A percentile compares a stretch with the other conserved stretches of the same genome.
phyloP scores from a whole-genome alignment of 352 stramenopile species.

The Lagenidium giganteum region DNA sequence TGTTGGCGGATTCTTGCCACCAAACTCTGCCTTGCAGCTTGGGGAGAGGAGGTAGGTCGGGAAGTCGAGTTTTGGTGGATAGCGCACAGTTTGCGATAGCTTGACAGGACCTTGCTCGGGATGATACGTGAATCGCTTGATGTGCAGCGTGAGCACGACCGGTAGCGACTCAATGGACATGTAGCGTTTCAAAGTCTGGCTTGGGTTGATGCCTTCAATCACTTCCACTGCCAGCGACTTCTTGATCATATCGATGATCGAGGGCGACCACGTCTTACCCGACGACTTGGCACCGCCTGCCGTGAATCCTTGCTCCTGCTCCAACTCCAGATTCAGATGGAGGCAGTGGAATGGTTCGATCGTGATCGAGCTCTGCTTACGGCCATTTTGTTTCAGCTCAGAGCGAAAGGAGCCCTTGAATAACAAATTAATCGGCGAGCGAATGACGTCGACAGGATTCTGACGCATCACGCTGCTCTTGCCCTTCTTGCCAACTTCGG shows the following conservation, averaged over 20 bases:
- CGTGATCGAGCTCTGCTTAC: conserved; percentile 63
- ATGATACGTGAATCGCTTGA: conserved; percentile 78
- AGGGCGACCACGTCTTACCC: conserved; percentile 21
- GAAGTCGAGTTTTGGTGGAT: conserved; percentile 52
- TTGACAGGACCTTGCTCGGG: conserved; percentile 59
- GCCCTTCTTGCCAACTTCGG: conserved; percentile 58
- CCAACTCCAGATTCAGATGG: conserved; percentile 57
- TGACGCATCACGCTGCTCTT: conserved; percentile 59
- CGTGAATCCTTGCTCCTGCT: conserved; percentile 18
- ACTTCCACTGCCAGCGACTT: conserved; percentile 58
- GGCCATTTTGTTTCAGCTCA: conserved; percentile 54
- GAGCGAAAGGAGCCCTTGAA: conserved; percentile 68
- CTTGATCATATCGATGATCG: conserved; percentile 60
- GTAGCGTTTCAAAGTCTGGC: conserved; percentile 49
- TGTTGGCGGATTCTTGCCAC: conserved; percentile 23
- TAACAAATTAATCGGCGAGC: conserved; percentile 70
- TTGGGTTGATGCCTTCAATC: conserved; percentile 38
- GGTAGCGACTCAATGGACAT: conserved; percentile 60
- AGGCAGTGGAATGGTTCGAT: conserved; percentile 75
- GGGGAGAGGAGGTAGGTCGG: conserved; percentile 46
- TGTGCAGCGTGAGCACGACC: conserved; percentile 61
- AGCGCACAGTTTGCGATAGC: conserved; percentile 65
- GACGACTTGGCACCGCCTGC: conserved; percentile 22
- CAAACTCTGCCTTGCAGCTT: conserved; percentile 42
- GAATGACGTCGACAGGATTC: conserved; percentile 41